Evolutionary conservation across 2,329 filamentous ascomycete species (phyloP).

Genomic region (Stachybotrys chlorohalonatus): DNA sequence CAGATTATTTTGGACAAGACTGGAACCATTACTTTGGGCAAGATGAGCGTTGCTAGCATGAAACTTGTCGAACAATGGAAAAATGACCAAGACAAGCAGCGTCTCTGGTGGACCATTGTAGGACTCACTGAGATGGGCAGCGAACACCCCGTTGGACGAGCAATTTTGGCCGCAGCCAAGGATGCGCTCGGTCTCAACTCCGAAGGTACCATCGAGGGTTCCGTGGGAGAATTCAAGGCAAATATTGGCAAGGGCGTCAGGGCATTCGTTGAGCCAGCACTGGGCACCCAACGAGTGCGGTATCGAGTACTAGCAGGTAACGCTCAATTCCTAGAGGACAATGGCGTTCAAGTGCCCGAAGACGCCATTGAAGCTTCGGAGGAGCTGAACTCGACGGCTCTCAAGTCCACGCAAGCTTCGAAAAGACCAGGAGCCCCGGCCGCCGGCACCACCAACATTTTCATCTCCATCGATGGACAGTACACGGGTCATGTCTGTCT

Average conservation of each 20-base stretch:
- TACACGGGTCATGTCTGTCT: slow-evolving; percentile 80
- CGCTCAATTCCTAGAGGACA: slow-evolving; percentile 63
- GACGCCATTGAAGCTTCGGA: slow-evolving; percentile 56
- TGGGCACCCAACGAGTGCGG: slow-evolving; percentile 55
- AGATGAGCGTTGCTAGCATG: slow-evolving; percentile 80
- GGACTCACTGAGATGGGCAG: slow-evolving; percentile 93
- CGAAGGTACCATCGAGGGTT: slow-evolving; percentile 72
- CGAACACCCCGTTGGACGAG: slow-evolving; percentile 92
- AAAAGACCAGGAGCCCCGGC: slow-evolving; percentile 25
- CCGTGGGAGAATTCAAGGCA: slow-evolving; percentile 75
- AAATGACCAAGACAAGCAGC: slow-evolving; percentile 55
- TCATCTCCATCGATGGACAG: slow-evolving; percentile 73
- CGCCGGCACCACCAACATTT: slow-evolving; percentile 81
- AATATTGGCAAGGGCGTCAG: slow-evolving; percentile 78
- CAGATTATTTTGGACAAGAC: slow-evolving; percentile 94
- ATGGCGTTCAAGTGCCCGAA: slow-evolving; percentile 56
- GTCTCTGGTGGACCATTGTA: slow-evolving; percentile 91
- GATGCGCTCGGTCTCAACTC: slow-evolving; percentile 61
- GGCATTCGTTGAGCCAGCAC: slow-evolving; percentile 69
- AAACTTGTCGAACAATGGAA: slow-evolving; percentile 63
- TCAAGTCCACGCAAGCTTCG: slow-evolving; percentile 10
- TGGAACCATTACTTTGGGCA: slow-evolving; percentile 85
- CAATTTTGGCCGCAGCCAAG: slow-evolving; percentile 69
- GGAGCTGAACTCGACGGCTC: slow-evolving; percentile 40
- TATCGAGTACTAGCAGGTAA: slow-evolving; percentile 83